Conservation (phyloP, 495 filamentous ascomycete genomes). For the Rhizodiscina lignyota region DNA sequence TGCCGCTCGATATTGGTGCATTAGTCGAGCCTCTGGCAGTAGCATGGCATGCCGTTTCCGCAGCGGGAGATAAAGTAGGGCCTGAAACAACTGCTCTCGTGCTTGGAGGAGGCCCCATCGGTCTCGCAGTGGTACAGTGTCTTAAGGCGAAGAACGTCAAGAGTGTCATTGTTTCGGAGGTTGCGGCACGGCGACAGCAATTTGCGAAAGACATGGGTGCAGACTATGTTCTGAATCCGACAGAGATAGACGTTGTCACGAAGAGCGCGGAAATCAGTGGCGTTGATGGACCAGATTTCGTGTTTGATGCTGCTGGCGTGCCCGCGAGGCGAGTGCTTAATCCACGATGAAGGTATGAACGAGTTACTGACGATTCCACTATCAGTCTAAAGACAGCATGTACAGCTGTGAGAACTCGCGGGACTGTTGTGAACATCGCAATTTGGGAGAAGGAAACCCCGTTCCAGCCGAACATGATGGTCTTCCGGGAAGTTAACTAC, state of each 20-base stretch:
- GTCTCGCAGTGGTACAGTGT: slow-evolving; percentile 40
- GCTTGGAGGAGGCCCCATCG: slow-evolving; percentile 46
- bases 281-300: slow-evolving; percentile 33
- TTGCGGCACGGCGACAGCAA: slow-evolving; percentile 29
- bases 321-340: no score
- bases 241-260: slow-evolving; percentile 30
- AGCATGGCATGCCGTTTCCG: slow-evolving; percentile 49
- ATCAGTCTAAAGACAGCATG: slow-evolving; percentile 33
- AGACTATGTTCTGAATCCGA: slow-evolving; percentile 36
- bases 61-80: slow-evolving; percentile 28
- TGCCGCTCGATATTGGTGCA: slow-evolving; percentile 35
- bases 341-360: no score
- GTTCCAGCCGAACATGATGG: slow-evolving; percentile 33
- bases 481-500: slow-evolving; percentile 39
- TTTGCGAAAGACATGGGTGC: slow-evolving; percentile 38
- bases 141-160: slow-evolving; percentile 31
- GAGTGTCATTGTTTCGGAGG: slow-evolving; percentile 42
- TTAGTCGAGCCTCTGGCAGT: slow-evolving; percentile 46
- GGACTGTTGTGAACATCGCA: slow-evolving; percentile 44
- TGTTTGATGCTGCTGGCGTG: slow-evolving; percentile 42
- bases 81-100: no score
- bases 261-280: slow-evolving; percentile 28
- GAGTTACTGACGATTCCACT: no score
- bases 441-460: slow-evolving; percentile 40
- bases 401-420: slow-evolving; percentile 29